Percentiles rank a stretch among this genome's conserved stretches.
Conservation (phyloP, 441 rosid species). For the Pelargonium australe region DNA sequence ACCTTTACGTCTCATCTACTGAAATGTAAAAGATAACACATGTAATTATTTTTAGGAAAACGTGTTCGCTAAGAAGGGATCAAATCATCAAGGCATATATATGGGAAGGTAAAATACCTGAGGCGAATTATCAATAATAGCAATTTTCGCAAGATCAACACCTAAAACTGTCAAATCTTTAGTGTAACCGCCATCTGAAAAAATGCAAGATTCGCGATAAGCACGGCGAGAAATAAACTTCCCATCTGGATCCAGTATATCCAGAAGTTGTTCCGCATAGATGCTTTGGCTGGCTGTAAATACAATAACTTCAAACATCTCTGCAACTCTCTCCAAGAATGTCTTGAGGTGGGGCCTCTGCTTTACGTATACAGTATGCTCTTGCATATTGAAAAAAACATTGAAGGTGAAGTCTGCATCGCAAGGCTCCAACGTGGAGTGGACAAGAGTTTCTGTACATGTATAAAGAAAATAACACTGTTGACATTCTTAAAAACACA, state of each 20-base stretch:
- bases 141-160: conserved; percentile 79
- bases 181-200: conserved; percentile 82
- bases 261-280: conserved; percentile 91
- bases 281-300: conserved; percentile 99
- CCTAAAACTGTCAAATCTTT: conserved; percentile 93
- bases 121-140: conserved; percentile 89
- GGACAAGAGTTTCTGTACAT: conserved; percentile 86
- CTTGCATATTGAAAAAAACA: conserved; percentile 71
- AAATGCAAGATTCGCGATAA: conserved; percentile 91
- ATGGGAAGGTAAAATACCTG: conserved; percentile 45
- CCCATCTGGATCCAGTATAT: conserved; percentile 93
- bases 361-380: conserved; percentile 81
- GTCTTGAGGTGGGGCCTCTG: conserved; percentile 87
- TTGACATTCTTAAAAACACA: not conserved
- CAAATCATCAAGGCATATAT: not conserved
- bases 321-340: conserved; percentile 78
- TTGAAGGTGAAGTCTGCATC: conserved; percentile 87
- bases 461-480: not conserved
- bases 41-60: not conserved
- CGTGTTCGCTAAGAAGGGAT: not conserved
- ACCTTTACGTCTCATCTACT: not conserved
- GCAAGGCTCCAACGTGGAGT: conserved; percentile 85
- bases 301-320: conserved; percentile 82
- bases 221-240: conserved; percentile 85
- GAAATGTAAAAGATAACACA: not conserved